Base-by-base conservation (phyloP, 2,329 filamentous ascomycete genomes). In the Pestalotiopsis sp. region DNA sequence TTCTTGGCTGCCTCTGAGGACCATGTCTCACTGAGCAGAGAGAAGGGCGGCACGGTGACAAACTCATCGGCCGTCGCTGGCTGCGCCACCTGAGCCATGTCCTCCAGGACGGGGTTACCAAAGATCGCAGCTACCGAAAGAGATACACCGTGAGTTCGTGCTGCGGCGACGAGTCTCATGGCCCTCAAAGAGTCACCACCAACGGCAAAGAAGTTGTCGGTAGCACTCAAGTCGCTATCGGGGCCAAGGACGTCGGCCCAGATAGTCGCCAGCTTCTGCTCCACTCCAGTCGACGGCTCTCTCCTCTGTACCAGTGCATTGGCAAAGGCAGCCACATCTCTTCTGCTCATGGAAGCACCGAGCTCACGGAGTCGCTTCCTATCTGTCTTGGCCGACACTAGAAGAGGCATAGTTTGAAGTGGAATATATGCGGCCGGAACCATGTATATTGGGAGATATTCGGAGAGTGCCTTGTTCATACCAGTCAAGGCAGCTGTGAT, bases 301-400 rank as follows among this genome's bases (percentile, higher is more conserved):
- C 78, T 79, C 58, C 78, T 76, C 59, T 78, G 73, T 67, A 77
- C 73, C 58, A 75, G 69, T 58, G 70, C 72, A 2, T 76, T 74
- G n/a, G 78, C 73, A 49, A 80, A 77, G 7, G 77, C 74, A 17
- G 79, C 78, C 25, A 84, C 77, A 14, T 82, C 80, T 63, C 81
- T 80, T 7, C 83, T 78, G 4, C 80, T 81, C 69, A 85, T 78
- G 2, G 80, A 77, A 4, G 77, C 73, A 1, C 83, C 84, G 58
- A 86, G 75, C 70, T 84, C 82, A 14, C 82, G 80, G n/a, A 86
- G 78, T 25, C 77, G 81, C 75, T 85, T 86, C 58, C 84, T 80
- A 70, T 86, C 84, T 0, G 80, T 84, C 78, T 86, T 86, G 5
- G 84, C 83, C 4, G 84, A 85, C 1, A 85, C 82, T 4, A 85